Evolutionary conservation across 768 basidiomycete genomes (phyloP).

Genomic region (Amanita rubescens): DNA sequence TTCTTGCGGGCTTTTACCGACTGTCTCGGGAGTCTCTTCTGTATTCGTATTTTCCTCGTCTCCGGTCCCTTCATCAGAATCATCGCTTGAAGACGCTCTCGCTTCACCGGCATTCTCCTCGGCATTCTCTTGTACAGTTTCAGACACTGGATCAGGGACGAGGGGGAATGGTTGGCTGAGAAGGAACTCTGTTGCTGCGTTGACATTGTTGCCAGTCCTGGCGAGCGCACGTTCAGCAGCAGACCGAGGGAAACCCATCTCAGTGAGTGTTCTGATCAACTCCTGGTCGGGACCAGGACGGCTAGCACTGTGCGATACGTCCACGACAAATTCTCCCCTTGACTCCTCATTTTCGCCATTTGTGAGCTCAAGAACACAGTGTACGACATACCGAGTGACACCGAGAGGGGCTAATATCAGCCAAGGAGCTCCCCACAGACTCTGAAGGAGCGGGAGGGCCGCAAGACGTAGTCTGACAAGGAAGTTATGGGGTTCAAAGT

Average conservation of each 20-base stretch:
- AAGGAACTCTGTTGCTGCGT: constrained; percentile 81
- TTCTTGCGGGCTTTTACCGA: constrained; percentile 51
- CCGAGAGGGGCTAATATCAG: constrained; percentile 66
- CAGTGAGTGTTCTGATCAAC: constrained; percentile 75
- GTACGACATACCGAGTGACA: constrained; percentile 69
- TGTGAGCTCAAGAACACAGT: constrained; percentile 72
- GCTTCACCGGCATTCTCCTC: constrained; percentile 11
- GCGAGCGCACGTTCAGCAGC: constrained; percentile 79
- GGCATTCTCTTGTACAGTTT: constrained; percentile 14
- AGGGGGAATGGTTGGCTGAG: constrained; percentile 76
- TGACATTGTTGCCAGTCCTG: constrained; percentile 84
- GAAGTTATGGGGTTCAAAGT: constrained; percentile 84
- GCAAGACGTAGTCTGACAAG: constrained; percentile 73
- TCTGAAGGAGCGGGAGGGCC: constrained; percentile 56
- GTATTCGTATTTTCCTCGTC: constrained; percentile 3
- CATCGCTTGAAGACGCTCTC: constrained; percentile 12
- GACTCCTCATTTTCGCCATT: constrained; percentile 76
- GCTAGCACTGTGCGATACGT: constrained; percentile 15
- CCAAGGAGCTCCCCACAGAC: constrained; percentile 83
- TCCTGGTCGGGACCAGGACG: constrained; percentile 58
- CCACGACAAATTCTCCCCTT: constrained; percentile 36
- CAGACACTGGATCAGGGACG: constrained; percentile 56
- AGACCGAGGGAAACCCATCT: constrained; percentile 96
- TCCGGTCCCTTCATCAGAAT: constrained; percentile 17
- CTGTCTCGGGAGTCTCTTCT: constrained; percentile 5